Evolutionary conservation across 805 yeast species (phyloP).

Genomic region (Metschnikowia borealis): DNA sequence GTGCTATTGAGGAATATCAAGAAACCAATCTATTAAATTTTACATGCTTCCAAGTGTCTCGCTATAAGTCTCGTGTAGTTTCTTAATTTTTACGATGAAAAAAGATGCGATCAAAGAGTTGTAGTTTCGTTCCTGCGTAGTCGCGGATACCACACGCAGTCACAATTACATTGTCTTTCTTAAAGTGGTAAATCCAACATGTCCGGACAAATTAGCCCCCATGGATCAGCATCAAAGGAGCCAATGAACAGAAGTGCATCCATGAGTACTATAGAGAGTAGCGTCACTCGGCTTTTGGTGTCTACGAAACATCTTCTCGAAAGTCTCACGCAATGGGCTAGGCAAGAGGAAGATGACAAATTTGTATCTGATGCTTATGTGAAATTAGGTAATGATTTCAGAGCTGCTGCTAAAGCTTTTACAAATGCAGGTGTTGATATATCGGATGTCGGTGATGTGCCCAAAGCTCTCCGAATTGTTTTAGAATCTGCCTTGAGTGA

Average conservation of each 20-base stretch:
- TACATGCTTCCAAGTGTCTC: not conserved
- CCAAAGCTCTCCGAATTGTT: slow-evolving; percentile 70
- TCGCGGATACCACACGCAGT: slow-evolving; percentile 1
- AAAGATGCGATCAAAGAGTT: not conserved
- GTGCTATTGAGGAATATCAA: not conserved
- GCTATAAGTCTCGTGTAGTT: not conserved
- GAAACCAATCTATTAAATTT: not conserved
- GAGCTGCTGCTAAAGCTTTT: slow-evolving; percentile 79
- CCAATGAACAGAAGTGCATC: slow-evolving; percentile 18
- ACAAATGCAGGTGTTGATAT: slow-evolving; percentile 74
- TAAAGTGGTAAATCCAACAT: not conserved
- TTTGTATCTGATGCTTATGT: slow-evolving; percentile 91
- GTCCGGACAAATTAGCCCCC: slow-evolving; percentile 2
- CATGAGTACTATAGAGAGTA: slow-evolving; percentile 61
- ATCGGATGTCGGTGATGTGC: slow-evolving; percentile 86
- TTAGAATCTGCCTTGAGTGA: slow-evolving; percentile 84
- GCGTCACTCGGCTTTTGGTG: slow-evolving; percentile 74
- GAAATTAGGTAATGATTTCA: slow-evolving; percentile 87
- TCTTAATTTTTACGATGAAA: not conserved
- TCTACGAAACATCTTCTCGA: slow-evolving; percentile 88
- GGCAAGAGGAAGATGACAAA: slow-evolving; percentile 68
- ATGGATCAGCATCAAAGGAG: not conserved
- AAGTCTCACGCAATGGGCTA: slow-evolving; percentile 86
- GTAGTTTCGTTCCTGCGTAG: slow-evolving; percentile 2
- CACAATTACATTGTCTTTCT: slow-evolving; percentile 6